Evolutionary conservation across 345 rosid species (phyloP).

Genomic region (Brassica carinata): DNA sequence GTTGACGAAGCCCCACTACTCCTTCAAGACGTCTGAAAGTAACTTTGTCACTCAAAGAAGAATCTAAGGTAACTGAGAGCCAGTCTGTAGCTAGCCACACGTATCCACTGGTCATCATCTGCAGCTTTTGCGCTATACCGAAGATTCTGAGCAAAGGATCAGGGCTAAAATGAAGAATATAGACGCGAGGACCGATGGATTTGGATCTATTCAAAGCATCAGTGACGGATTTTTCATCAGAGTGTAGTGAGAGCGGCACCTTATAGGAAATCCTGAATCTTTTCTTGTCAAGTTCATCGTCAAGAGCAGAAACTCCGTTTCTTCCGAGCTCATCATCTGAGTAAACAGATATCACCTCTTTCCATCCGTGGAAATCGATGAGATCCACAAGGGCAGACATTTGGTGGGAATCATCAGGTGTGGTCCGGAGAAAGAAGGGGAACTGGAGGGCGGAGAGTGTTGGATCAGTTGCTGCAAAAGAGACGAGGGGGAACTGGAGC

Average conservation of each 20-base stretch:
- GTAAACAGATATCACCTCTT: background rate
- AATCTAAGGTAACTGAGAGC: background rate
- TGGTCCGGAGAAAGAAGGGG: conserved; percentile 73
- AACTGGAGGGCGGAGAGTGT: conserved; percentile 79
- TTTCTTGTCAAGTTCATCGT: background rate
- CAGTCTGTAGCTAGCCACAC: background rate
- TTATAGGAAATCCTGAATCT: background rate
- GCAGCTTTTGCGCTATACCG: background rate
- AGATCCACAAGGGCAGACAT: conserved; percentile 58
- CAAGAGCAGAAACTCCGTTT: background rate
- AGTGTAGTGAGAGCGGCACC: background rate
- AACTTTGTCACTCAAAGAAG: background rate
- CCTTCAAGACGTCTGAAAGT: background rate
- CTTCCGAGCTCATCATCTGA: background rate
- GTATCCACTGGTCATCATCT: background rate
- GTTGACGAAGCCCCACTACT: background rate
- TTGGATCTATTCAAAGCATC: background rate
- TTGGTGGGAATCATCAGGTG: conserved; percentile 71
- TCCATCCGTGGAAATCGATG: background rate
- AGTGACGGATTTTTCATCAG: background rate
- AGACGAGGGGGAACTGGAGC: conserved; percentile 73
- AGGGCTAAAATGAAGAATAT: background rate
- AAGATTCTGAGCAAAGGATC: background rate
- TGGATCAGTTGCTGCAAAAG: conserved; percentile 90
- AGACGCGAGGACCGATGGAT: background rate